phyloP scores from a whole-genome alignment of 345 rosid genomes.

The Pistacia atlantica region DNA sequence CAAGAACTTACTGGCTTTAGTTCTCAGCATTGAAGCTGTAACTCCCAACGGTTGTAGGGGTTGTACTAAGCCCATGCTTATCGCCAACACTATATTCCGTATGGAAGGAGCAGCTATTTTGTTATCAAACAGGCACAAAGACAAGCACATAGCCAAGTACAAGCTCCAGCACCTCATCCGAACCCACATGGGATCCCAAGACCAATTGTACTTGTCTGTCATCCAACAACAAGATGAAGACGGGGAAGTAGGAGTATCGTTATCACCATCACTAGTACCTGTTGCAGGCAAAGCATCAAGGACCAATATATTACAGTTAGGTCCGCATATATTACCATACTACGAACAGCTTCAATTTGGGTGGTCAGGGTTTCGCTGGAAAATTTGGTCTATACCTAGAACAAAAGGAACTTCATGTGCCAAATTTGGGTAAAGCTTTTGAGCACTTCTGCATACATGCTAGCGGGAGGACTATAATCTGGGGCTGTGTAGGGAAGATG shows the following conservation, averaged over 20 bases:
- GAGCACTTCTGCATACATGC: constrained; percentile 71
- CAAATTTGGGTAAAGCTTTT: constrained; percentile 60
- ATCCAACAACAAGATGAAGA: constrained; percentile 48
- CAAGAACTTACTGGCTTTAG: constrained; percentile 48
- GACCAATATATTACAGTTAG: constrained; percentile 51
- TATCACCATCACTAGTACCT: constrained; percentile 46
- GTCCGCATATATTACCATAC: constrained; percentile 53
- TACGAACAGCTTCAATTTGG: constrained; percentile 51
- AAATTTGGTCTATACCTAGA: constrained; percentile 19
- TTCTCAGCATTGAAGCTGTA: constrained; percentile 62
- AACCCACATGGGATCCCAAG: constrained; percentile 58
- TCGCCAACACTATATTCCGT: constrained; percentile 54
- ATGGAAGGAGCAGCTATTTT: constrained; percentile 67
- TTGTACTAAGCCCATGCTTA: constrained; percentile 51
- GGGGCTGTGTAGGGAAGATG: constrained; percentile 55
- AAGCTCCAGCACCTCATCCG: constrained; percentile 59
- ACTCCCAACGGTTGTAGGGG: constrained; percentile 47
- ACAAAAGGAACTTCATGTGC: constrained; percentile 33
- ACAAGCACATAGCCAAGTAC: constrained; percentile 44
- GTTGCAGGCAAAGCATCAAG: constrained; percentile 53
- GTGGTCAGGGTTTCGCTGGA: constrained; percentile 33
- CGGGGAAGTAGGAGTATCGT: constrained; percentile 51
- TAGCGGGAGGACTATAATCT: constrained; percentile 59
- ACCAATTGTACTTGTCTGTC: constrained; percentile 46
- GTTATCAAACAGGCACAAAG: constrained; percentile 53